Conservation (phyloP, 1,284 basidiomycete genomes). For the Apiotrichum veenhuisii region DNA sequence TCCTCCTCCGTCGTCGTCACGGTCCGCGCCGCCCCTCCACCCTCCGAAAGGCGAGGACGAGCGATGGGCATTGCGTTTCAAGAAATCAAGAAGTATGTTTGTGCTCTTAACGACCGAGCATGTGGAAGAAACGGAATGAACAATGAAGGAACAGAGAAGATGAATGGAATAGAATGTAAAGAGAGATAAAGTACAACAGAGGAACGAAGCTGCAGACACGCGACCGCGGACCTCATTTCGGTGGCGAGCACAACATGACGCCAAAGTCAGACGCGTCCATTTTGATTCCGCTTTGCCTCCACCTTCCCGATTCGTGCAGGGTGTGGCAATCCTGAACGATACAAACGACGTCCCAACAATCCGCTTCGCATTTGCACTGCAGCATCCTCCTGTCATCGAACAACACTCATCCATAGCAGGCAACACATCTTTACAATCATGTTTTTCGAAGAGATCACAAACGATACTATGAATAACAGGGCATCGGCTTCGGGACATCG, state of each 20-base stretch:
- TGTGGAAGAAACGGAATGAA: no score
- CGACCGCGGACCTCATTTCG: not conserved
- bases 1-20: constrained; percentile 25
- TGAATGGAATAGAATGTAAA: not conserved
- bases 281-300: not conserved
- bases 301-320: not conserved
- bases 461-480: not conserved
- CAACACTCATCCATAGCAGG: not conserved
- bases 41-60: constrained; percentile 4
- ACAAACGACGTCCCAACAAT: not conserved
- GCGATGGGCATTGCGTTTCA: no score
- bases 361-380: not conserved
- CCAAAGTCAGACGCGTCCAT: constrained; percentile 4
- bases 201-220: not conserved
- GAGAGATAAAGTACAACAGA: not conserved
- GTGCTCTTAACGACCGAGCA: no score
- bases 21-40: not conserved
- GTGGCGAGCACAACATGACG: not conserved
- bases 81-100: no score
- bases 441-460: not conserved
- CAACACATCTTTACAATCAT: not conserved
- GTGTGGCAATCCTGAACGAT: not conserved
- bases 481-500: not conserved
- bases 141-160: no score
- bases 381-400: not conserved